Evolutionary conservation across 371 early-diverging fungal species (phyloP).

Genomic region (Spraguea lophii): DNA sequence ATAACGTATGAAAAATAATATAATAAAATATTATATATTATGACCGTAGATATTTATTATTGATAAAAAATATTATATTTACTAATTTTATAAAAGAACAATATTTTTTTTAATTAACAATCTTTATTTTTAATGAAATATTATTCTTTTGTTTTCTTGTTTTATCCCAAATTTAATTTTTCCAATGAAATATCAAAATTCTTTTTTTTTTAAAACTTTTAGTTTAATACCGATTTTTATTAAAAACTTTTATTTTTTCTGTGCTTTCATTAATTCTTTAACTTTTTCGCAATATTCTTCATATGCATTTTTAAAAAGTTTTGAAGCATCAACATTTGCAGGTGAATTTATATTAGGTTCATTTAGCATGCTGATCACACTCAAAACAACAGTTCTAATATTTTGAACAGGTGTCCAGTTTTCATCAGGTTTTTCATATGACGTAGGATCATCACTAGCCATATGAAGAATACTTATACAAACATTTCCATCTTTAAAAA

Average conservation of each 20-base stretch:
- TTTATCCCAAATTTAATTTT: not conserved
- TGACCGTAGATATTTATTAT: too few species aligned
- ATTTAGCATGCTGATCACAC: slow-evolving; percentile 67
- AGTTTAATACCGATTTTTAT: not conserved
- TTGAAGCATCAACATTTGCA: slow-evolving; percentile 82
- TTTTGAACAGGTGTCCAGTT: slow-evolving; percentile 66
- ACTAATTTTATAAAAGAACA: too few species aligned
- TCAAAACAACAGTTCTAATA: slow-evolving; percentile 78
- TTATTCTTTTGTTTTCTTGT: not conserved
- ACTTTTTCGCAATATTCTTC: slow-evolving; percentile 40
- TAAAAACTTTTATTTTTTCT: not conserved
- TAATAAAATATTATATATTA: too few species aligned
- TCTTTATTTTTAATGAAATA: too few species aligned
- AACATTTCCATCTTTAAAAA: slow-evolving; percentile 76
- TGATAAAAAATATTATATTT: too few species aligned
- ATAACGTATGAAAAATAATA: too few species aligned
- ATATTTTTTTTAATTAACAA: too few species aligned
- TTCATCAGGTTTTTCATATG: slow-evolving; percentile 50
- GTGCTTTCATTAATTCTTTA: slow-evolving; percentile 4
- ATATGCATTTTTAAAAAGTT: slow-evolving; percentile 25
- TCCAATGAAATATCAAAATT: not conserved
- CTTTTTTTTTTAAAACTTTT: not conserved
- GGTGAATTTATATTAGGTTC: slow-evolving; percentile 94
- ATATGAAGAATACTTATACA: slow-evolving; percentile 94
- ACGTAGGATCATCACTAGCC: slow-evolving; percentile 55